phyloP scores from a whole-genome alignment of 164 flowering plant species.

The Piper betle region DNA sequence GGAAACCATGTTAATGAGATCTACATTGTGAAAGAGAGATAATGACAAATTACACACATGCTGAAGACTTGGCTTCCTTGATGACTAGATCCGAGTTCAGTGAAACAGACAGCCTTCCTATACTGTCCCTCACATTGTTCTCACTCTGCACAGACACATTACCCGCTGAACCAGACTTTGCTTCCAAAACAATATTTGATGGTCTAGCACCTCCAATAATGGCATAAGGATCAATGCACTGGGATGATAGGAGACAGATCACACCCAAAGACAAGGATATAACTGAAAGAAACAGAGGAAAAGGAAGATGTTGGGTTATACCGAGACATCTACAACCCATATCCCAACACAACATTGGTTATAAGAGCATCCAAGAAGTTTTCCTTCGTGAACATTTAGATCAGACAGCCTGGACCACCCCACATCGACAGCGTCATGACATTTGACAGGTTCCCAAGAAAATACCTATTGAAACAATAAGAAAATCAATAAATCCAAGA shows the following conservation, averaged over 20 bases:
- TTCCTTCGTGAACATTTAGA: constrained; percentile 88
- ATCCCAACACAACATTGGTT: constrained; percentile 99
- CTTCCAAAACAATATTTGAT: constrained; percentile 36
- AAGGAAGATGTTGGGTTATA: constrained; percentile 16
- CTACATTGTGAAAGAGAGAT: not conserved
- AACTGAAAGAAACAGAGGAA: not conserved
- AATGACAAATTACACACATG: constrained; percentile 36
- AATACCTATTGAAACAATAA: constrained; percentile 40
- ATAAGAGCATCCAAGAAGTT: constrained; percentile 96
- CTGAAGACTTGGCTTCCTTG: constrained; percentile 50
- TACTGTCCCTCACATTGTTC: constrained; percentile 41
- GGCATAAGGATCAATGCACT: constrained; percentile 84
- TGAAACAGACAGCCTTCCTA: constrained; percentile 56
- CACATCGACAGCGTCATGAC: constrained; percentile 90
- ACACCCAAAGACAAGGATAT: not conserved
- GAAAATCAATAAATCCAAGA: constrained; percentile 89
- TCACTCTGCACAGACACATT: constrained; percentile 41
- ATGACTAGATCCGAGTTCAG: constrained; percentile 42
- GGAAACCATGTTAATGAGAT: not conserved
- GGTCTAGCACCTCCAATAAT: constrained; percentile 20
- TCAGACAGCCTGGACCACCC: constrained; percentile 98
- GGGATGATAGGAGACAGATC: constrained; percentile 14
- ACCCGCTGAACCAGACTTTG: constrained; percentile 44
- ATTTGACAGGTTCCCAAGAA: constrained; percentile 91
- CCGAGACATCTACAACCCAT: constrained; percentile 98